phyloP scores from a whole-genome alignment of 225 moss, liverwort and hornwort species.

The Bryoerythrophyllum caledonicum region DNA sequence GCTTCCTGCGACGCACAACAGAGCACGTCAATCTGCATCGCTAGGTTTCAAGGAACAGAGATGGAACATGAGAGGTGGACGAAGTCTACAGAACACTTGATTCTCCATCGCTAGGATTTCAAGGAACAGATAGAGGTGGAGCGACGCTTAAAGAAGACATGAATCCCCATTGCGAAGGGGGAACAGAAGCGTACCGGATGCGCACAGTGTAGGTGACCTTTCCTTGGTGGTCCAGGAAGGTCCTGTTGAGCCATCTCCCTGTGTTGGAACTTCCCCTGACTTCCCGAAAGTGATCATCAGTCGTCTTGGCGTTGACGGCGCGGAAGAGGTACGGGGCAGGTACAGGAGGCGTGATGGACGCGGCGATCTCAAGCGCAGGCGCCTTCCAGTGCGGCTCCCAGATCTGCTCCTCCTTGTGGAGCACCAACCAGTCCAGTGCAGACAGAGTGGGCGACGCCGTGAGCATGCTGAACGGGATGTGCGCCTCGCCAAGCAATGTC shows the following conservation, averaged over 20 bases:
- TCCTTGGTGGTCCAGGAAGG: slow-evolving; percentile 35
- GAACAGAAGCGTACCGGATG: slow-evolving; percentile 26
- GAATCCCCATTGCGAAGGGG: background rate
- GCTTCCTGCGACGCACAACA: slow-evolving; percentile 21
- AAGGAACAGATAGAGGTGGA: too few relatives aligned
- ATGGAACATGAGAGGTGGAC: too few relatives aligned
- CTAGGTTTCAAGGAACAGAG: background rate
- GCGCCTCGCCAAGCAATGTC: slow-evolving; percentile 34
- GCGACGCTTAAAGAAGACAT: background rate
- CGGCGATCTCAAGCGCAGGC: slow-evolving; percentile 32
- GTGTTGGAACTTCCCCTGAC: background rate
- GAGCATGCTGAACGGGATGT: slow-evolving; percentile 34
- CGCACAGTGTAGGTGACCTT: slow-evolving; percentile 27
- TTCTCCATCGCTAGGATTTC: background rate
- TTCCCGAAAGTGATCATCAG: slow-evolving; percentile 32
- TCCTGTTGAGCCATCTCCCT: slow-evolving; percentile 40
- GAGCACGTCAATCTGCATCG: background rate
- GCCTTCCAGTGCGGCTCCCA: slow-evolving; percentile 36
- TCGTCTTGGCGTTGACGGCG: slow-evolving; percentile 31
- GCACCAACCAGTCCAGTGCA: slow-evolving; percentile 24
- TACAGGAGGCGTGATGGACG: slow-evolving; percentile 35
- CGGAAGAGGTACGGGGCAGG: slow-evolving; percentile 33
- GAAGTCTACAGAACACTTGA: background rate
- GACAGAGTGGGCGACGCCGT: slow-evolving; percentile 45
- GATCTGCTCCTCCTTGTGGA: slow-evolving; percentile 39